Percentiles rank a stretch among this genome's conserved stretches.
phyloP scores from a whole-genome alignment of 108 stramenopile species.

The Nannochloropsis granulata region DNA sequence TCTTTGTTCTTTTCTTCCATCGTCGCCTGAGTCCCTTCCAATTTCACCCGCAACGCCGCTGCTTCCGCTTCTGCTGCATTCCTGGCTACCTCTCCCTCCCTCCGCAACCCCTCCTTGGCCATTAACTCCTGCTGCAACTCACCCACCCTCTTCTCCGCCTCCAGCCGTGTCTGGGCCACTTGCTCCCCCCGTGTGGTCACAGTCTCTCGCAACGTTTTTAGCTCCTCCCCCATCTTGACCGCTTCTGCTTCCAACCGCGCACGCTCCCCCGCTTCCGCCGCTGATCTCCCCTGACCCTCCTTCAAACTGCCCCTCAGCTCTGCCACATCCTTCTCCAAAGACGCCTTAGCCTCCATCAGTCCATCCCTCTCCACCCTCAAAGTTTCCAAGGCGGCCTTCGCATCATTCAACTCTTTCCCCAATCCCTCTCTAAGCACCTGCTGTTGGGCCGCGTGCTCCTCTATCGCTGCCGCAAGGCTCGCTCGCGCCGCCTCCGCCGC shows the following conservation, averaged over 20 bases:
- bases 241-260: not conserved
- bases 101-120: not conserved
- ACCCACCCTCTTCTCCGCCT: not conserved
- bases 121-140: conserved; percentile 12
- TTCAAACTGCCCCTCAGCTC: not conserved
- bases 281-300: not conserved
- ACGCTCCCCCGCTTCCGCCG: not conserved
- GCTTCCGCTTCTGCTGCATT: conserved; percentile 3
- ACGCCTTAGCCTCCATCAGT: not conserved
- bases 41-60: conserved; percentile 1
- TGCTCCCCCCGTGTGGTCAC: not conserved
- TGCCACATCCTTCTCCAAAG: not conserved
- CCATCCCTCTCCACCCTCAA: not conserved
- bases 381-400: not conserved
- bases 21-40: not conserved
- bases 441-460: not conserved
- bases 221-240: not conserved
- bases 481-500: not conserved
- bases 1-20: conserved; percentile 22
- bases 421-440: not conserved
- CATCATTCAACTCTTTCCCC: not conserved
- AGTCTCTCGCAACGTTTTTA: not conserved
- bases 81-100: conserved; percentile 4
- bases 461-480: not conserved
- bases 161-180: not conserved